Percentiles rank a stretch among this genome's conserved stretches.
Evolutionary conservation across 202 grass and related monocot species (phyloP).

Genomic region (Elaeis oleifera): DNA sequence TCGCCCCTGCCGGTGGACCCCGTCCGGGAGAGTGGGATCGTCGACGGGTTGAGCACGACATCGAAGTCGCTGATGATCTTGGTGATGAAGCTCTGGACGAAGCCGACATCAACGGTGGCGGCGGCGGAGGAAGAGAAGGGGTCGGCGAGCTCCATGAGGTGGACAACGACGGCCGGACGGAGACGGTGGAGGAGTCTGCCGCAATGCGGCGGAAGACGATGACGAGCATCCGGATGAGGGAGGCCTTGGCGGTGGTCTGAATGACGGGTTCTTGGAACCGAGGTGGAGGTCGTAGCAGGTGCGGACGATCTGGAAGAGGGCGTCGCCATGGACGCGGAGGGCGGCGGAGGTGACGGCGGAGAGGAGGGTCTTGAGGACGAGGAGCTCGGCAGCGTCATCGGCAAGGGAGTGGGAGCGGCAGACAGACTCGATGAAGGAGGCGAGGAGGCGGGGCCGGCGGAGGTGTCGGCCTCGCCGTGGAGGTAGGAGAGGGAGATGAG

Average conservation of each 20-base stretch:
- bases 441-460: constrained; percentile 33
- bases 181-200: constrained; percentile 85
- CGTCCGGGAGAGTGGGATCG: constrained; percentile 33
- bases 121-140: constrained; percentile 27
- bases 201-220: constrained; percentile 97
- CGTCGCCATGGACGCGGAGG: constrained; percentile 78
- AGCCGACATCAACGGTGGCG: constrained; percentile 33
- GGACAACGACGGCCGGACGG: constrained; percentile 81
- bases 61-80: constrained; percentile 93
- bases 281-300: constrained; percentile 96
- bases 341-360: constrained; percentile 91
- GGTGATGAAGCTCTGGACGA: constrained; percentile 89
- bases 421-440: constrained; percentile 56
- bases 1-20: constrained; percentile 50
- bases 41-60: constrained; percentile 51
- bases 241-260: constrained; percentile 96
- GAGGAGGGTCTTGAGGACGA: constrained; percentile 91
- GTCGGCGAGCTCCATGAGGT: constrained; percentile 69
- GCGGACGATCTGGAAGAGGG: constrained; percentile 69
- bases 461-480: background rate
- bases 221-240: constrained; percentile 96
- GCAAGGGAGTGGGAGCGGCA: constrained; percentile 56
- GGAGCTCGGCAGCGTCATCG: constrained; percentile 71
- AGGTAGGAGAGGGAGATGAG: too few species aligned
- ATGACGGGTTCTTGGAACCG: constrained; percentile 70